phyloP scores from a whole-genome alignment of 495 filamentous ascomycete species.

The Recurvomyces mirabilis region DNA sequence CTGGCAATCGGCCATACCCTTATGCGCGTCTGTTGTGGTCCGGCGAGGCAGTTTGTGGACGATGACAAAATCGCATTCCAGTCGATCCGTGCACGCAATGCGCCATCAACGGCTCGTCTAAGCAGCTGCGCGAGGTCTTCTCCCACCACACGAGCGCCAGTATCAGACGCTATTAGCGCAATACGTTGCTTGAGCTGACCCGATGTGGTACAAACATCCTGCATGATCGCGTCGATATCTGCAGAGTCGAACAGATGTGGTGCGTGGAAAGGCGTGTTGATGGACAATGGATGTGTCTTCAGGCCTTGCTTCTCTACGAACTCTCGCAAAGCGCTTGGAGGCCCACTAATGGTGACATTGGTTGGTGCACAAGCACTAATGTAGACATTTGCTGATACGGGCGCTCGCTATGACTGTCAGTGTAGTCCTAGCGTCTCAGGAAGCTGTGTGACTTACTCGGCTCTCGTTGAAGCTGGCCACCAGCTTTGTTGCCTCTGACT shows the following conservation, averaged over 20 bases:
- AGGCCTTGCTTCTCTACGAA: neutral
- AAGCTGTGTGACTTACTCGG: neutral
- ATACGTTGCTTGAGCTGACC: neutral
- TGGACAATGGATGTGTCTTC: conserved; percentile 2
- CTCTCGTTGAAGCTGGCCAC: neutral
- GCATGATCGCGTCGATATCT: neutral
- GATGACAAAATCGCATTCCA: conserved; percentile 5
- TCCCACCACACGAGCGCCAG: neutral
- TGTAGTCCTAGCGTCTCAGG: neutral
- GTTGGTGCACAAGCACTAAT: neutral
- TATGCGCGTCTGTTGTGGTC: neutral
- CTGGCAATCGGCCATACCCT: neutral
- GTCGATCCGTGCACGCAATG: neutral
- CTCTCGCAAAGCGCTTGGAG: neutral
- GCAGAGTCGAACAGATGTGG: conserved; percentile 1
- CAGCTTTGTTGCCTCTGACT: neutral
- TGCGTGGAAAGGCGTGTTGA: conserved; percentile 7
- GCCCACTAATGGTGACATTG: conserved; percentile 8
- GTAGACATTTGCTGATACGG: neutral
- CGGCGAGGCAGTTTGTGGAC: neutral
- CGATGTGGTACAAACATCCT: neutral
- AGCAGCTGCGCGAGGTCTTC: neutral
- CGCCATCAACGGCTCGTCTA: neutral
- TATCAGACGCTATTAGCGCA: neutral
- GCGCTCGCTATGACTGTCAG: neutral